Conservation (phyloP, 2,329 filamentous ascomycete species). For the Talaromyces sp. region DNA sequence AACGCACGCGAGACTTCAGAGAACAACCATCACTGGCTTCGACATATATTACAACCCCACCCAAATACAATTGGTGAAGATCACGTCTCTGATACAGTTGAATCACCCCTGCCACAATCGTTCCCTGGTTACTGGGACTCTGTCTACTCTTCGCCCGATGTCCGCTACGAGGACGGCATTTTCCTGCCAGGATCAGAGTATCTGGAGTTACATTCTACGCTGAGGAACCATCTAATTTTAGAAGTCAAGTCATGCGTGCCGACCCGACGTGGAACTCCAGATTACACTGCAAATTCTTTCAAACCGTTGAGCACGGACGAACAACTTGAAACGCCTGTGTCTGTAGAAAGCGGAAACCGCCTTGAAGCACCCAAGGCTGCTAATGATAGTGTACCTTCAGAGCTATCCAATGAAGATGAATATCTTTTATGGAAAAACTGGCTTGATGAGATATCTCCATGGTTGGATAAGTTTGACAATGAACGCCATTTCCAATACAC, state of each 20-base stretch:
- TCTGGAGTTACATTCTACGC: constrained; percentile 1
- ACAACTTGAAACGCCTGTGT: neutral
- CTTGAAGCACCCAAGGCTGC: neutral
- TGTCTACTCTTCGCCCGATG: neutral
- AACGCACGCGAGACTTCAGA: neutral
- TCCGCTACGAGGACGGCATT: neutral
- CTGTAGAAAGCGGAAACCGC: neutral
- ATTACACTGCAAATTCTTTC: neutral
- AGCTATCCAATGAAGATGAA: neutral
- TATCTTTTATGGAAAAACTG: constrained; percentile 37
- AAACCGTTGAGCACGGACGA: neutral
- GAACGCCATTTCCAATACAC: constrained; percentile 49
- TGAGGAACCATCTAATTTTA: constrained; percentile 4
- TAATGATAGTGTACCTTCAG: neutral
- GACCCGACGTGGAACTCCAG: neutral
- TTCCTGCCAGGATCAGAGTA: constrained; percentile 2
- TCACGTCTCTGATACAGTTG: neutral
- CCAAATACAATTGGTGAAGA: neutral
- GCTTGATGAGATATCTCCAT: constrained; percentile 49
- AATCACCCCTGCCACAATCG: neutral
- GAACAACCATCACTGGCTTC: neutral
- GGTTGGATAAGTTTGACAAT: constrained; percentile 55
- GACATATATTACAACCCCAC: neutral
- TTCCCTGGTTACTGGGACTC: neutral
- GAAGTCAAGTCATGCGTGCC: constrained; percentile 1